A percentile compares a stretch with the other conserved stretches of the same genome.
phyloP scores from a whole-genome alignment of 768 basidiomycete species.

The Suillus spraguei region DNA sequence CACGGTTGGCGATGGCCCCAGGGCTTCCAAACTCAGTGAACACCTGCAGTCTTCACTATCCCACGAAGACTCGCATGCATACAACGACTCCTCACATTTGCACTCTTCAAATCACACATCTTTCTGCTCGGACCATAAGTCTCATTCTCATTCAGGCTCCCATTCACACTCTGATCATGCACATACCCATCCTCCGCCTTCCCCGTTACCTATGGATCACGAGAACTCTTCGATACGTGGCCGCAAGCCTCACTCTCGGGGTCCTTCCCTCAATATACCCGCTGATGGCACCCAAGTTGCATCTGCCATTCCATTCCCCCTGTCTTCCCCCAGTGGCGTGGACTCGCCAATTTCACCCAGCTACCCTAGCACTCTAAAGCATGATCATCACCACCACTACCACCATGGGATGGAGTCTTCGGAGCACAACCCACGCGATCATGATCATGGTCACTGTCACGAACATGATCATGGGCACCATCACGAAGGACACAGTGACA shows the following conservation, averaged over 20 bases:
- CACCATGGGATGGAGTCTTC: conserved; percentile 20
- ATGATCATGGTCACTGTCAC: conserved; percentile 53
- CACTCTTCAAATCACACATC: conserved; percentile 29
- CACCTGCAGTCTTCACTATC: conserved; percentile 29
- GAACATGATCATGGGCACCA: conserved; percentile 53
- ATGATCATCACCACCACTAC: conserved; percentile 45
- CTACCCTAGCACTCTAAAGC: conserved; percentile 53
- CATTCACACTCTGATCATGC: conserved; percentile 21
- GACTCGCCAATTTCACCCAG: conserved; percentile 66
- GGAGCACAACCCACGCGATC: conserved; percentile 30
- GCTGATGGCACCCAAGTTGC: conserved; percentile 24
- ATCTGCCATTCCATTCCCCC: conserved; percentile 28
- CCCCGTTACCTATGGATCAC: conserved; percentile 12
- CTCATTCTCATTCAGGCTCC: conserved; percentile 18
- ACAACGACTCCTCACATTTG: conserved; percentile 25
- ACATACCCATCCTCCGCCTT: conserved; percentile 16
- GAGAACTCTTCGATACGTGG: conserved; percentile 25
- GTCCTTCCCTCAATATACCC: conserved; percentile 43
- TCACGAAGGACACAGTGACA: conserved; percentile 91
- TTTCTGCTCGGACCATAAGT: conserved; percentile 28
- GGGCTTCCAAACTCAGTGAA: conserved; percentile 18
- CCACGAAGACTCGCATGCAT: conserved; percentile 25
- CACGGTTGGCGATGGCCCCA: conserved; percentile 24
- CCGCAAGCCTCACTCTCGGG: conserved; percentile 41
- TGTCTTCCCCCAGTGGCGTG: conserved; percentile 24